Base-by-base conservation (phyloP, 2,329 filamentous ascomycete species). In the Xylariales sp. region DNA sequence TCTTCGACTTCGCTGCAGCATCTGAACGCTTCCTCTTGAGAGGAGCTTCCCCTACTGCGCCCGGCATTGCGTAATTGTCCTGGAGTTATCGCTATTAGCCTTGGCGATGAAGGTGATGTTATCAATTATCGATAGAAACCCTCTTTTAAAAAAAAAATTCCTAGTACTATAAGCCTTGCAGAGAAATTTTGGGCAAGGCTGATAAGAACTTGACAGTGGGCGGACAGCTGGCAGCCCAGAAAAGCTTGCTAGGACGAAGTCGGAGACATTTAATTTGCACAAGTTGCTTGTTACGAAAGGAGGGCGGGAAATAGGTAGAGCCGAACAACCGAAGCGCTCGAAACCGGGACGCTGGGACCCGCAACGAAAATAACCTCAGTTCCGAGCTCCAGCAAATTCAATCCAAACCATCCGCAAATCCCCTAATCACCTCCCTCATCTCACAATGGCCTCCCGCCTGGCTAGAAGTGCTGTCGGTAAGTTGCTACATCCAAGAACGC, bases 371-470 rank as follows among this genome's bases (percentile, higher is more conserved):
- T 39, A 39, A 33, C 37, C 37, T 39, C 37, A 39, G 29, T 39
- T 33, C n/a, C 37, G 37, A 39, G 37, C 37, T 39, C 27, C 35
- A 27, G 29, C 37, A 57, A 57, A 54, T 44, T 40, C 62, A 57
- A 63, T n/a, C n/a, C n/a, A n/a, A n/a, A n/a, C 65, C 23, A 59
- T 58, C 56, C 58, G 51, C 59, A 62, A 61, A 46, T 62, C 69
- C 61, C 65, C 62, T 68, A n/a, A 72, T 72, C 70, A 69, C 66
- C 69, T 66, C n/a, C n/a, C 70, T 69, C 67, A 74, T 72, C 66
- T 68, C 78, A 86, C 76, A 85, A 97, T 97, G 91, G 91, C 91
- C 78, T 95, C 88, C 72, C 88, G 90, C 78, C 80, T 97, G 76
- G 88, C 85, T 80, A 89, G 87, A 81, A 90, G 83, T 79, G 88